phyloP scores from a whole-genome alignment of 805 yeast genomes.

The Candida xyloterini region DNA sequence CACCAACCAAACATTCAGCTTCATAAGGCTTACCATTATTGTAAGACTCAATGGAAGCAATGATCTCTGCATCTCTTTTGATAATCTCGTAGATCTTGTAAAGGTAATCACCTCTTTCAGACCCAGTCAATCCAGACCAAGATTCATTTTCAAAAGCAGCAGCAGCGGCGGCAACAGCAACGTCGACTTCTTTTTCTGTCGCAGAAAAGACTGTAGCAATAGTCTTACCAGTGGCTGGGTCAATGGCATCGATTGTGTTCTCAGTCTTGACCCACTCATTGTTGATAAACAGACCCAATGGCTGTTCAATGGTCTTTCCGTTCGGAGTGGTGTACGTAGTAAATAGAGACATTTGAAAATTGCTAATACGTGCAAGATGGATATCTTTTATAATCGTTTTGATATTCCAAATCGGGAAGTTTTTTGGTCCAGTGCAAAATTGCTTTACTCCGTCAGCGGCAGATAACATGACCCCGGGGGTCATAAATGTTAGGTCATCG shows the following conservation, averaged over 20 bases:
- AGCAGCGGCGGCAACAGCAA: conserved; percentile 65
- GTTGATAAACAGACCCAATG: conserved; percentile 58
- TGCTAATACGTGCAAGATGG: background rate
- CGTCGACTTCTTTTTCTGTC: conserved; percentile 55
- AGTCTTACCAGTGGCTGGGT: conserved; percentile 52
- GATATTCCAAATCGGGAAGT: conserved; percentile 3
- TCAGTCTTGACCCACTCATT: conserved; percentile 44
- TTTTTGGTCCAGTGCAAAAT: background rate
- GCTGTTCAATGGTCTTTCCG: conserved; percentile 31
- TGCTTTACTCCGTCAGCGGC: background rate
- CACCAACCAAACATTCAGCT: conserved; percentile 41
- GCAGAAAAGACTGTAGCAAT: conserved; percentile 59
- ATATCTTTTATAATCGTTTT: background rate
- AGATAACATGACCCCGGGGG: background rate
- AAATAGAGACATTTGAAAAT: conserved; percentile 18
- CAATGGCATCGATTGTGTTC: conserved; percentile 23
- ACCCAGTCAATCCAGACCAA: conserved; percentile 50
- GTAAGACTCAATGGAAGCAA: conserved; percentile 53
- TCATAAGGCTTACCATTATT: conserved; percentile 59
- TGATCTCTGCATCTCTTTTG: conserved; percentile 45
- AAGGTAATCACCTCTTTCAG: conserved; percentile 49
- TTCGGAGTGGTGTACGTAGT: conserved; percentile 31
- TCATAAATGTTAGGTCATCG: too few species aligned
- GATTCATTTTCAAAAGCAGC: conserved; percentile 48
- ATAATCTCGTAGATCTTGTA: conserved; percentile 50